Percentiles rank a stretch among this genome's conserved stretches.
These are phyloP conservation scores for Ceratocystis cubensis DNA, from an alignment of 2,329 filamentous ascomycete species.

Conservation along the genomic window DNA sequence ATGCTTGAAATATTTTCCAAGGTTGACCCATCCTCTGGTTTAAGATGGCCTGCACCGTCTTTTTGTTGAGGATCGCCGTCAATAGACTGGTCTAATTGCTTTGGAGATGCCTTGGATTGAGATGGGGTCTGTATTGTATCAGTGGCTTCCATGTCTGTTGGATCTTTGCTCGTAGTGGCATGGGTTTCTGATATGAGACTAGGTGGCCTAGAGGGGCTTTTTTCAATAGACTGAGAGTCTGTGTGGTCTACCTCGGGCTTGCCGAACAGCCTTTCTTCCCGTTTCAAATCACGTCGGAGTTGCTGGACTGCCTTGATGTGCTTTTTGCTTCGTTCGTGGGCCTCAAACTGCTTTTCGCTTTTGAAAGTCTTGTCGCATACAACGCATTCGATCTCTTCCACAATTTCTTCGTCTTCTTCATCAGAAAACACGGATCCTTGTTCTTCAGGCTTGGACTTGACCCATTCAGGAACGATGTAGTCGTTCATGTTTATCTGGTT, in stretches of 20 bases:
- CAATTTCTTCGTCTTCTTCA: constrained; percentile 39
- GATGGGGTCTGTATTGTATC: neutral
- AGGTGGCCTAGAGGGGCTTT: neutral
- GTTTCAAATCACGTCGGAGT: constrained; percentile 67
- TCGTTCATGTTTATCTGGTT: constrained; percentile 59
- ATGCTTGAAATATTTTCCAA: neutral
- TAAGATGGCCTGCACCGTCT: neutral
- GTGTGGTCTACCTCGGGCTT: neutral
- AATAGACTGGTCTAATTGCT: neutral
- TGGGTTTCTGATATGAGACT: neutral
- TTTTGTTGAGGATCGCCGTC: neutral
- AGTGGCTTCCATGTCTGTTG: neutral
- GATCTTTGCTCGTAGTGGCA: neutral
- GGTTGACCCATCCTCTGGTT: neutral
- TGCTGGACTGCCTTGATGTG: constrained; percentile 77
- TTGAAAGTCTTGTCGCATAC: constrained; percentile 72
- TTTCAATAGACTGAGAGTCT: neutral
- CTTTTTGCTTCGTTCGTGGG: constrained; percentile 94
- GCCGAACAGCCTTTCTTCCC: constrained; percentile 47
- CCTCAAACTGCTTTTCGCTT: constrained; percentile 81
- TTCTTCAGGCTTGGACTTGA: constrained; percentile 52
- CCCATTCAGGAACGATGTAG: constrained; percentile 23
- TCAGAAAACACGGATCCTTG: constrained; percentile 30
- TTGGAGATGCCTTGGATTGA: neutral
- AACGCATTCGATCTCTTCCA: constrained; percentile 58